Evolutionary conservation across 495 filamentous ascomycete genomes (phyloP).

Genomic region (Penicillium arizonense): DNA sequence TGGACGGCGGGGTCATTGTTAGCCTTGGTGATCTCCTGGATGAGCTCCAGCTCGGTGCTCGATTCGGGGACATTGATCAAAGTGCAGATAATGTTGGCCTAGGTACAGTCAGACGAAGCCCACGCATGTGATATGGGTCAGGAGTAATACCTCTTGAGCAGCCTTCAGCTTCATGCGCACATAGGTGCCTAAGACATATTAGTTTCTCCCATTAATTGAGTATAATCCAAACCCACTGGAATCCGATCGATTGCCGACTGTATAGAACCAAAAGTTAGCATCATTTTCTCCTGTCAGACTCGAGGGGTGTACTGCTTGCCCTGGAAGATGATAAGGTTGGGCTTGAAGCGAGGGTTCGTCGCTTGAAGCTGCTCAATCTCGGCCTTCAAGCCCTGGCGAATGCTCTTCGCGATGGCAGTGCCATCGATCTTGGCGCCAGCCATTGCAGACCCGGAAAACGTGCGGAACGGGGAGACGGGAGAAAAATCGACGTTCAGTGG

Average conservation of each 20-base stretch:
- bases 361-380: slow-evolving; percentile 81
- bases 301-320: slow-evolving; percentile 48
- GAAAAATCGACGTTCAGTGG: slow-evolving; percentile 10
- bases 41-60: slow-evolving; percentile 79
- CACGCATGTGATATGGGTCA: not conserved
- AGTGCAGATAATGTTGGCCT: slow-evolving; percentile 89
- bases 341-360: slow-evolving; percentile 80
- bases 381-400: slow-evolving; percentile 72
- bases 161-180: slow-evolving; percentile 99
- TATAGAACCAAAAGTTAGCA: slow-evolving; percentile 13
- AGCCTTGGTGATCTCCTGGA: slow-evolving; percentile 73
- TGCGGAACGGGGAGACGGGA: slow-evolving; percentile 20
- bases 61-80: slow-evolving; percentile 77
- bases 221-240: slow-evolving; percentile 65
- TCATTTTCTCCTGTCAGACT: not conserved
- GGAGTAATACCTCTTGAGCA: slow-evolving; percentile 72
- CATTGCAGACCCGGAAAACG: slow-evolving; percentile 62
- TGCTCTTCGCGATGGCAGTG: slow-evolving; percentile 86
- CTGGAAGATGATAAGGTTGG: slow-evolving; percentile 89
- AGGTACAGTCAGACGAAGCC: slow-evolving; percentile 12
- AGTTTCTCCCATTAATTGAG: slow-evolving; percentile 9
- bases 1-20: slow-evolving; percentile 88
- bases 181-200: slow-evolving; percentile 74
- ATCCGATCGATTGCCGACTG: slow-evolving; percentile 85
- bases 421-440: slow-evolving; percentile 91